Conservation (phyloP, 2,329 filamentous ascomycete genomes). For the Apiospora sp. region DNA sequence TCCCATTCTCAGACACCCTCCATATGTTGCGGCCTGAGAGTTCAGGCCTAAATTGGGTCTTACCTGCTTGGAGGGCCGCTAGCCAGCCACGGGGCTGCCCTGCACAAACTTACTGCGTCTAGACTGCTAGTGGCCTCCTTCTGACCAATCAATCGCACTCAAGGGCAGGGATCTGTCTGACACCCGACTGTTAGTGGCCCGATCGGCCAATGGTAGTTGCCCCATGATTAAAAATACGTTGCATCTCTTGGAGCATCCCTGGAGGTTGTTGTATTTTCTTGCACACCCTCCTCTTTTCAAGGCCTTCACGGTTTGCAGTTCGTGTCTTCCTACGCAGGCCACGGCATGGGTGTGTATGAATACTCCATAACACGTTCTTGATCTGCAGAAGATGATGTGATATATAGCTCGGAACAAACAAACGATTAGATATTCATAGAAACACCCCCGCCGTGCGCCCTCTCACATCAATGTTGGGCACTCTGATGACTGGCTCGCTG, state of each 20-base stretch:
- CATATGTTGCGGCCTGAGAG: not conserved
- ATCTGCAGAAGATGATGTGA: not conserved
- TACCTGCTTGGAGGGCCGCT: not conserved
- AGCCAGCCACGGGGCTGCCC: not conserved
- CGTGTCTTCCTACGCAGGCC: not conserved
- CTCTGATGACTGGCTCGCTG: not conserved
- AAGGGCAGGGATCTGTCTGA: not conserved
- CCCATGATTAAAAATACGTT: not conserved
- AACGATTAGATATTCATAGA: not conserved
- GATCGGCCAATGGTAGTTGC: conserved; percentile 10
- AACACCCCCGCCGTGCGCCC: not conserved
- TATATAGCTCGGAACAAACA: not conserved
- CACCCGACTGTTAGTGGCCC: not conserved
- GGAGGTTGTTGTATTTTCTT: not conserved
- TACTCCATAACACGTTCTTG: not conserved
- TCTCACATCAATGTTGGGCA: not conserved
- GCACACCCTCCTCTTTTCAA: not conserved
- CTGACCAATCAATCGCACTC: not conserved
- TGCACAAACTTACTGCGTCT: conserved; percentile 4
- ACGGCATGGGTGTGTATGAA: not conserved
- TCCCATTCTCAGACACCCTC: not conserved
- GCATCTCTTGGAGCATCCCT: conserved; percentile 1
- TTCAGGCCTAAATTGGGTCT: conserved; percentile 5
- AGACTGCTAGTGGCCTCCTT: not conserved
- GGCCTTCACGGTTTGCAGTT: not conserved